Conservation (phyloP, 176 grass and related monocot genomes). For the Poa pratensis region DNA sequence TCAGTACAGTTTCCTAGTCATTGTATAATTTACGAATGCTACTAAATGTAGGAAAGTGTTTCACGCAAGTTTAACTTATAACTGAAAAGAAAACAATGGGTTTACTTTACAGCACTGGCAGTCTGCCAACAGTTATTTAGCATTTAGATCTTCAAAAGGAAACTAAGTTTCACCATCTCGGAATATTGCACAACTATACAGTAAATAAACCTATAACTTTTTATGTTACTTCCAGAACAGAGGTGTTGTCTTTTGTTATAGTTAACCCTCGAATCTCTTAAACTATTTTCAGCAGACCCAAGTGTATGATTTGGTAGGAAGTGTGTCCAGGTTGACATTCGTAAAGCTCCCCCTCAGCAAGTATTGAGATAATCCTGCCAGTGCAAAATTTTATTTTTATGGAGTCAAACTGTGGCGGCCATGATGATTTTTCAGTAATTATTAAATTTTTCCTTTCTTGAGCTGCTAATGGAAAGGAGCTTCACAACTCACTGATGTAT, state of each 20-base stretch:
- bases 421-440: not conserved
- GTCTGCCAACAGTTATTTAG: not conserved
- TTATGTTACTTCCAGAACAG: conserved; percentile 18
- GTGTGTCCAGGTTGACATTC: conserved; percentile 3
- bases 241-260: conserved; percentile 3
- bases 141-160: not conserved
- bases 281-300: not conserved
- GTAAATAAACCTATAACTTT: not conserved
- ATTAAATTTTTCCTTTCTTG: conserved; percentile 6
- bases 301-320: not conserved
- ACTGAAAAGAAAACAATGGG: not conserved
- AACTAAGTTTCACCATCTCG: not conserved
- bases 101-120: not conserved
- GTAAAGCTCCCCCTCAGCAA: not conserved
- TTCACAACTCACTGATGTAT: not conserved
- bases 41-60: not conserved
- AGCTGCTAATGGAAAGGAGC: not conserved
- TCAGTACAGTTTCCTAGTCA: not conserved
- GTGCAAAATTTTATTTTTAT: not conserved
- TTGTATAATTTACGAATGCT: not conserved
- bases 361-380: conserved; percentile 6
- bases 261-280: conserved; percentile 15
- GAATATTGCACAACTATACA: not conserved
- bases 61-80: not conserved
- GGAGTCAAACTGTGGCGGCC: not conserved